These are phyloP conservation scores for Ochetophila trinervis DNA, from an alignment of 306 rosid species.

Conservation along the genomic window DNA sequence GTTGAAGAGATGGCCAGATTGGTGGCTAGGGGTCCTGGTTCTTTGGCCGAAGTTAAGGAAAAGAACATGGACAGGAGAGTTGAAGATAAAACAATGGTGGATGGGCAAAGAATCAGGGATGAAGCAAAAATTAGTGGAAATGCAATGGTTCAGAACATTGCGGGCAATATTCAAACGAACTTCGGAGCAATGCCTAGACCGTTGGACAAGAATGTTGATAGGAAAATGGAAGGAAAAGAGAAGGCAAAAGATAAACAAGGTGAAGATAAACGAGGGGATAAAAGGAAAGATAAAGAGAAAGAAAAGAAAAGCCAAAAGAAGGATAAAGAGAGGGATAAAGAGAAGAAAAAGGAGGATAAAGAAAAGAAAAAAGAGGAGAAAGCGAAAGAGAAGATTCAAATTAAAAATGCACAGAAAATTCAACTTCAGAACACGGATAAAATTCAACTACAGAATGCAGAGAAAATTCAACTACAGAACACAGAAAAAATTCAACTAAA, in stretches of 20 bases:
- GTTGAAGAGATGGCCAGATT: constrained; percentile 59
- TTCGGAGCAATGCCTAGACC: constrained; percentile 45
- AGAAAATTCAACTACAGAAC: constrained; percentile 27
- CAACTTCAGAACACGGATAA: constrained; percentile 31
- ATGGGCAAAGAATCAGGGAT: constrained; percentile 42
- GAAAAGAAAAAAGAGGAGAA: constrained; percentile 20
- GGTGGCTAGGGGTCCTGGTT: constrained; percentile 48
- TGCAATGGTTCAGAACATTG: constrained; percentile 39
- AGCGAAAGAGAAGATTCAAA: constrained; percentile 52
- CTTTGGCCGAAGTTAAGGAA: constrained; percentile 41
- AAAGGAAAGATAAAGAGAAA: constrained; percentile 60
- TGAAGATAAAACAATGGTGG: constrained; percentile 37
- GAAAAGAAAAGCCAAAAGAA: constrained; percentile 77
- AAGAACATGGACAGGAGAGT: constrained; percentile 44
- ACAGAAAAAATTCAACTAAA: constrained; percentile 26
- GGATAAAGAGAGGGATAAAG: constrained; percentile 66
- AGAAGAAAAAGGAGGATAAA: constrained; percentile 35
- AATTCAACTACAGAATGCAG: constrained; percentile 25
- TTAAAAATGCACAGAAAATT: constrained; percentile 44
- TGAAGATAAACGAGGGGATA: constrained; percentile 57
- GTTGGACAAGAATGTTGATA: constrained; percentile 38
- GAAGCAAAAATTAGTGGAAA: constrained; percentile 40
- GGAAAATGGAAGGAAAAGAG: constrained; percentile 37
- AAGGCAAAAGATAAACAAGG: constrained; percentile 54
- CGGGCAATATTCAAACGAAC: constrained; percentile 44